Percentiles rank a stretch among this genome's conserved stretches.
phyloP scores from a whole-genome alignment of 176 grass and related monocot species.

The Avena sativa region DNA sequence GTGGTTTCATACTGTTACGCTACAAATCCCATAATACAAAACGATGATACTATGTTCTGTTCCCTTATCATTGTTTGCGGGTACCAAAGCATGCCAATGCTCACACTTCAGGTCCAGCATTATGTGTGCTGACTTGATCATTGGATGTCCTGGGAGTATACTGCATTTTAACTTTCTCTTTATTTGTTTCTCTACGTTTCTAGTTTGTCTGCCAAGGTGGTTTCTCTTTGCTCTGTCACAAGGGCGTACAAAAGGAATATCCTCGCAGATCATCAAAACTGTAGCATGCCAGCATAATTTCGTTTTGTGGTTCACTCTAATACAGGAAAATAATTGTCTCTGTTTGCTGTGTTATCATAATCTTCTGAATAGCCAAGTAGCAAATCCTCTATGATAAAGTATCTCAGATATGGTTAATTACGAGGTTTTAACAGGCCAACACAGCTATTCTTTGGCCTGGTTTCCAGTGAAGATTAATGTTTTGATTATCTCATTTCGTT shows the following conservation, averaged over 20 bases:
- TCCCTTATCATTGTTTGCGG: neutral
- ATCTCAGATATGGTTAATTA: neutral
- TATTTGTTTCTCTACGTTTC: neutral
- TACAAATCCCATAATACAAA: neutral
- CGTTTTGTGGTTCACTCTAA: neutral
- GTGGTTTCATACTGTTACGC: neutral
- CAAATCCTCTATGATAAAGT: neutral
- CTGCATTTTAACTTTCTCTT: neutral
- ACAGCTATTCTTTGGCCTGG: neutral
- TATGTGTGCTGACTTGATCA: neutral
- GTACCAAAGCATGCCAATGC: neutral
- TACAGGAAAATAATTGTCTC: neutral
- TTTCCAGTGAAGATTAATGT: neutral
- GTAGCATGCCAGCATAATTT: neutral
- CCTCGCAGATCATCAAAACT: neutral
- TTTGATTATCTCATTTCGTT: constrained; percentile 11
- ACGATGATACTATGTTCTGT: neutral
- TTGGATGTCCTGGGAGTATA: neutral
- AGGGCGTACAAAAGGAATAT: neutral
- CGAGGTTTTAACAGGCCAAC: neutral
- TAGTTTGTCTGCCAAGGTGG: neutral
- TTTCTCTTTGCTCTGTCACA: constrained; percentile 2
- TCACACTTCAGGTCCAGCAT: neutral
- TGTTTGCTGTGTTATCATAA: neutral
- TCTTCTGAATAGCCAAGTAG: neutral